Evolutionary conservation across 179 eudicot species (phyloP).

Genomic region (Carnegiea gigantea): DNA sequence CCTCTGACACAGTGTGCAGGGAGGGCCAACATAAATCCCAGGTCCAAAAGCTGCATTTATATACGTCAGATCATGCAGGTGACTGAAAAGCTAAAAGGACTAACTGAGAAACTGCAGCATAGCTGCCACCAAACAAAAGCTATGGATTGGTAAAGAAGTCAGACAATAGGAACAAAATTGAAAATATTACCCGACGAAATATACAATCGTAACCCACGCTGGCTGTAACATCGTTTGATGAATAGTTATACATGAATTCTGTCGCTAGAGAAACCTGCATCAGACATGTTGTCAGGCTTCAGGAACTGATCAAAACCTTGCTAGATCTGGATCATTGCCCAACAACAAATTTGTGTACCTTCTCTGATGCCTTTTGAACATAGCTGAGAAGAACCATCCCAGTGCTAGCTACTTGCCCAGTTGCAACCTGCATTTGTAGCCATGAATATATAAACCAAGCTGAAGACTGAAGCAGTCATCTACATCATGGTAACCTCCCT

Average conservation of each 20-base stretch:
- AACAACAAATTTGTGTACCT: constrained; percentile 38
- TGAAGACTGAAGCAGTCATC: background rate
- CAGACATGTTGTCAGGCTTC: constrained; percentile 14
- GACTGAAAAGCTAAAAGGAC: no score
- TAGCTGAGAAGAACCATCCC: constrained; percentile 85
- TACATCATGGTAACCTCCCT: background rate
- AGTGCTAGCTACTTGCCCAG: constrained; percentile 91
- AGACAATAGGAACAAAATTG: background rate
- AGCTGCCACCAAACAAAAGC: background rate
- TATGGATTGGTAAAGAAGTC: no score
- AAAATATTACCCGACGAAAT: constrained; percentile 66
- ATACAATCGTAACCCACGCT: constrained; percentile 91
- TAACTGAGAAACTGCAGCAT: no score
- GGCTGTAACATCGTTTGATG: constrained; percentile 80
- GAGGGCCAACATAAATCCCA: no score
- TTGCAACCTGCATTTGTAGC: constrained; percentile 65
- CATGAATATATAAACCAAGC: background rate
- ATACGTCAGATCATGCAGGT: no score
- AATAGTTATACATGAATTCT: constrained; percentile 78
- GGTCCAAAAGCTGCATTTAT: no score
- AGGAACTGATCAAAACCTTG: background rate
- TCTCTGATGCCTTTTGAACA: constrained; percentile 92
- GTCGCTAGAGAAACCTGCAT: constrained; percentile 86
- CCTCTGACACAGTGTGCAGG: no score
- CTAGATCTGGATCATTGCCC: background rate